These are phyloP conservation scores for Ambrosiella xylebori DNA, from an alignment of 2,329 filamentous ascomycete species.

Conservation along the genomic window DNA sequence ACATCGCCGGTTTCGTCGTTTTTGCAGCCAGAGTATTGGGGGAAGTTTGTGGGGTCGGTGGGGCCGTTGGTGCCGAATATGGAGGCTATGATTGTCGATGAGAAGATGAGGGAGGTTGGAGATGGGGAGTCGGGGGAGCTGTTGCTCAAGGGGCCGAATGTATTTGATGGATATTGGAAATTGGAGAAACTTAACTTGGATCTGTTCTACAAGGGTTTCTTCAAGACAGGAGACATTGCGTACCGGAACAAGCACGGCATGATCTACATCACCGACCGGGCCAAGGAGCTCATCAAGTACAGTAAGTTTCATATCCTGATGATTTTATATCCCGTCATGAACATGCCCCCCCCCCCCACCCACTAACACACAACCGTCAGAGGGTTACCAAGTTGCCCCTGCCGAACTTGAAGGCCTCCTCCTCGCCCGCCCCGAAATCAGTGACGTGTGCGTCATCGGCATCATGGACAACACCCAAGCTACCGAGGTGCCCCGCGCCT, in stretches of 20 bases:
- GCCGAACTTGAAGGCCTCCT: conserved; percentile 43
- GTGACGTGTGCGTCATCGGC: conserved; percentile 49
- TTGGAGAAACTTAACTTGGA: conserved; percentile 53
- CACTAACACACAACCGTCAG: conserved; percentile 23
- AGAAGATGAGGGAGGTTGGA: conserved; percentile 37
- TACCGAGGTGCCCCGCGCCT: conserved; percentile 47
- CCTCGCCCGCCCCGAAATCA: conserved; percentile 26
- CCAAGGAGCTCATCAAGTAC: conserved; percentile 47
- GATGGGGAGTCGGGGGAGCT: conserved; percentile 47
- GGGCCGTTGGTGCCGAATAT: conserved; percentile 65
- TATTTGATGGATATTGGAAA: conserved; percentile 65
- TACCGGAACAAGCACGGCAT: conserved; percentile 61
- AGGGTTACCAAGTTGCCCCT: conserved; percentile 54
- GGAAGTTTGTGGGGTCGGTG: conserved; percentile 57
- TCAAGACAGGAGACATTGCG: conserved; percentile 79
- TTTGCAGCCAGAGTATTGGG: conserved; percentile 61
- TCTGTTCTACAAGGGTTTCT: conserved; percentile 59
- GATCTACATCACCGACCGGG: conserved; percentile 79
- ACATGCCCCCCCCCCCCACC: background rate
- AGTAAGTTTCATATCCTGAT: conserved; percentile 23
- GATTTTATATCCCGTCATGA: background rate
- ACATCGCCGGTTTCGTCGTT: conserved; percentile 64
- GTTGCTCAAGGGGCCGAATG: conserved; percentile 62
- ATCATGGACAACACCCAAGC: conserved; percentile 39
- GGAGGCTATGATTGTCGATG: conserved; percentile 62